Evolutionary conservation across 192 early-diverging fungal species (phyloP), one percentile per base, ranked within the genome.

Genomic region (Entrophospora sp.): DNA sequence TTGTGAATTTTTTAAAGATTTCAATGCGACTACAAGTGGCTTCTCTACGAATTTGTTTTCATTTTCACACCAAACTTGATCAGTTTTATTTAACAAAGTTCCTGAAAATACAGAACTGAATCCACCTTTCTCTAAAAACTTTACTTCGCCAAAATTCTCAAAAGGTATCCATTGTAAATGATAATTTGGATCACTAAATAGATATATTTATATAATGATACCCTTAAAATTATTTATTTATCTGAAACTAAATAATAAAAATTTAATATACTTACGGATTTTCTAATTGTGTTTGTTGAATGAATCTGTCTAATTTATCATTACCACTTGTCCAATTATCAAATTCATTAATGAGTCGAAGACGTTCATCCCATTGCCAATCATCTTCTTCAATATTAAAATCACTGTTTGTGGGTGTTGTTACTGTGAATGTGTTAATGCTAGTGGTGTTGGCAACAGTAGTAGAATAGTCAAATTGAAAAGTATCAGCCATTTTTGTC

Each of bases 121-220:
- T 3, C 62, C 62, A 14, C 62, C 62, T 16, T 51, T 51, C 20
- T 7, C 14, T 34, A 64, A 44, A 25, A 64, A 64, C 51, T 64
- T 64, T 12, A 64, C 32, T 12, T 64, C 35, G 2, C 13, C 16
- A n/a, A 64, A 64, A 35, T 51, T 46, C 3, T 64, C 62, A 16
- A 51, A 64, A 22, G 62, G 62, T 28, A 64, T 64, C 62, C 62
- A 64, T 64, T 64, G 30, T 32, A 64, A 36, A 24, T 64, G 62
- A 14, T n/a, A 25, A 16, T 46, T 44, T 14, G 45, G 48, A 49
- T 64, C 62, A 24, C 62, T 64, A 14, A n/a, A n/a, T n/a, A n/a
- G n/a, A n/a, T n/a, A n/a, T n/a, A n/a, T n/a, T n/a, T n/a, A n/a
- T n/a, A n/a, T n/a, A n/a, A n/a, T n/a, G n/a, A n/a, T n/a, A n/a